These are phyloP conservation scores for Trametes polyzona DNA, from an alignment of 1,284 basidiomycete species.

Conservation along the genomic window DNA sequence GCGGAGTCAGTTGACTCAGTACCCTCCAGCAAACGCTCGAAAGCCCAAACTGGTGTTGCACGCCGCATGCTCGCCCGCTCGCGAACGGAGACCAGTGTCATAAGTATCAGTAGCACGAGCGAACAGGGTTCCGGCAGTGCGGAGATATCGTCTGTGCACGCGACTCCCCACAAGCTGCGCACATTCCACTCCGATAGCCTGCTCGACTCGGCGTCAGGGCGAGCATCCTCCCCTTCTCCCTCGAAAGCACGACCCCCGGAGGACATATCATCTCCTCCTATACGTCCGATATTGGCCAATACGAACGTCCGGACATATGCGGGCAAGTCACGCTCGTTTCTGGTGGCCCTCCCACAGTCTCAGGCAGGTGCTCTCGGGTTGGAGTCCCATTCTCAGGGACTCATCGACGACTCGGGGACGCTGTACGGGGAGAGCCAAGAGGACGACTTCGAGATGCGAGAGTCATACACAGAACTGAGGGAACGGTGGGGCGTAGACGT, in stretches of 20 bases:
- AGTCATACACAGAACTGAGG: slow-evolving; percentile 72
- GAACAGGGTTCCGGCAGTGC: slow-evolving; percentile 21
- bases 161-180: slow-evolving; percentile 36
- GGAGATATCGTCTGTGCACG: slow-evolving; percentile 37
- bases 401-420: slow-evolving; percentile 27
- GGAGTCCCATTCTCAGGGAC: slow-evolving; percentile 23
- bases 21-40: slow-evolving; percentile 3
- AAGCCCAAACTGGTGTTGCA: slow-evolving; percentile 34
- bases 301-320: slow-evolving; percentile 67
- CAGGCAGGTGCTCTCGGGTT: slow-evolving; percentile 30
- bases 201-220: slow-evolving; percentile 20
- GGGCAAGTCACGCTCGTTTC: slow-evolving; percentile 75
- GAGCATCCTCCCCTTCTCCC: slow-evolving; percentile 22
- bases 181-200: slow-evolving; percentile 28
- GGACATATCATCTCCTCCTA: slow-evolving; percentile 29
- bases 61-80: slow-evolving; percentile 52
- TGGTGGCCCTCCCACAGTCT: slow-evolving; percentile 55
- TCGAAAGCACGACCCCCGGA: slow-evolving; percentile 25
- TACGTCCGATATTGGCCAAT: slow-evolving; percentile 25
- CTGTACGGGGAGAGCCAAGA: slow-evolving; percentile 40
- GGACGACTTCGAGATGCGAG: slow-evolving; percentile 60
- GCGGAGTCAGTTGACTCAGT: not conserved
- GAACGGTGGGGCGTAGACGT: slow-evolving; percentile 75
- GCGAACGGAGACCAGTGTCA: slow-evolving; percentile 59
- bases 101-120: slow-evolving; percentile 42